phyloP scores from a whole-genome alignment of 768 basidiomycete genomes.

The Imleria badia region DNA sequence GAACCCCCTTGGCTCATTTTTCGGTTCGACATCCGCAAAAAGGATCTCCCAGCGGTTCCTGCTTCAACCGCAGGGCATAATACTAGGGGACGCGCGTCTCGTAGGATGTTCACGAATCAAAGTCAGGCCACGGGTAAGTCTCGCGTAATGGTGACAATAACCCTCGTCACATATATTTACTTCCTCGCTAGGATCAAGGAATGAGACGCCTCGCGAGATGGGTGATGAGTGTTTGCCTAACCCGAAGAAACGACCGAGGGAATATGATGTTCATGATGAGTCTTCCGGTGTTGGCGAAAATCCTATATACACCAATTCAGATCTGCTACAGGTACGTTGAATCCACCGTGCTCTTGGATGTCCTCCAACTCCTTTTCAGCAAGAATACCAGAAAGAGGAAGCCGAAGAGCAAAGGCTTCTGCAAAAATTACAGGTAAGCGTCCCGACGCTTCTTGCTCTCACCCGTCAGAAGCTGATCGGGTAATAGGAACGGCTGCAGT shows the following conservation, averaged over 20 bases:
- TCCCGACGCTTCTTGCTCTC: background rate
- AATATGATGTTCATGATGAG: background rate
- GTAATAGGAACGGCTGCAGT: slow-evolving; percentile 4
- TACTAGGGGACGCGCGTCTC: background rate
- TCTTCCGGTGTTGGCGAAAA: background rate
- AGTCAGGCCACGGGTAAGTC: background rate
- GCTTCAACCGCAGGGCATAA: background rate
- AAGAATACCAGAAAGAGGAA: slow-evolving; percentile 10
- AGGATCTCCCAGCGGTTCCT: background rate
- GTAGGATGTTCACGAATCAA: background rate
- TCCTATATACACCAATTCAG: no score
- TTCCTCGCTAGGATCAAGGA: background rate
- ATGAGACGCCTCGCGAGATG: background rate
- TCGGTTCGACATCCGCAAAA: slow-evolving; percentile 5
- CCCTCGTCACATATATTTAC: background rate
- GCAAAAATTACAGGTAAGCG: slow-evolving; percentile 10
- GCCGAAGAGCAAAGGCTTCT: slow-evolving; percentile 16
- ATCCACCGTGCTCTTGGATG: no score
- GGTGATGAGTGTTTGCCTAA: background rate
- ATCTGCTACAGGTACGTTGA: slow-evolving; percentile 1
- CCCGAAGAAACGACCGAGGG: background rate
- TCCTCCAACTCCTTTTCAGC: background rate
- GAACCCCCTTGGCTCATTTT: slow-evolving; percentile 14
- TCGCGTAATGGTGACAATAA: background rate
- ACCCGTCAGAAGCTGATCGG: background rate